These are phyloP conservation scores for Fusarium transvaalense DNA, from an alignment of 2,329 filamentous ascomycete genomes.

Conservation along the genomic window DNA sequence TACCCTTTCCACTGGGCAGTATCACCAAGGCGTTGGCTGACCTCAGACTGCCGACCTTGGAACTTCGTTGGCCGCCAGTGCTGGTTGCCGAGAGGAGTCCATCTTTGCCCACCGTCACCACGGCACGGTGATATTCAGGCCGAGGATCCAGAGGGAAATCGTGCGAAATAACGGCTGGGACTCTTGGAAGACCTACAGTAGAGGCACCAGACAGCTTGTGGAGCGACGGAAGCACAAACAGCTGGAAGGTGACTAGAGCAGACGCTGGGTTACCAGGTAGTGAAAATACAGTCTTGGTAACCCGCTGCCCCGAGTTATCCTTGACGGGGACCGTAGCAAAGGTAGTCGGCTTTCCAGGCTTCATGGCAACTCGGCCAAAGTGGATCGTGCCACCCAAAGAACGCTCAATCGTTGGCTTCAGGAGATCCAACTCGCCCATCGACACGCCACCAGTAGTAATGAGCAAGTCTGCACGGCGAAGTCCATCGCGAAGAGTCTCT, in stretches of 20 bases:
- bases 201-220: conserved; percentile 79
- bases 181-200: conserved; percentile 76
- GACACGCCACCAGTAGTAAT: conserved; percentile 95
- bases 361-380: conserved; percentile 97
- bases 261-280: conserved; percentile 95
- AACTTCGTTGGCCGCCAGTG: conserved; percentile 92
- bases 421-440: conserved; percentile 96
- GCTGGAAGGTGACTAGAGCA: conserved; percentile 90
- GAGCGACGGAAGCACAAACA: conserved; percentile 91
- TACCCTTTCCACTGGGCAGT: conserved; percentile 74
- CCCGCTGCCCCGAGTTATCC: conserved; percentile 67
- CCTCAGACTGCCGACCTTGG: conserved; percentile 86
- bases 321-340: conserved; percentile 88
- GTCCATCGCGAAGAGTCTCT: conserved; percentile 77
- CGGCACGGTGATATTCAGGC: conserved; percentile 90
- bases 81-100: conserved; percentile 80
- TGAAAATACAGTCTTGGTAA: conserved; percentile 83
- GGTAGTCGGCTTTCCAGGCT: conserved; percentile 96
- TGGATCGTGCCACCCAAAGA: conserved; percentile 91
- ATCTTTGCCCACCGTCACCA: conserved; percentile 74
- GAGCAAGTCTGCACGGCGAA: conserved; percentile 82
- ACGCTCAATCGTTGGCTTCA: conserved; percentile 96
- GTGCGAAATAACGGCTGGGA: conserved; percentile 78
- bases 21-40: conserved; percentile 89
- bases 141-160: conserved; percentile 82